phyloP scores from a whole-genome alignment of 805 yeast species.

The Yarrowia porcina region DNA sequence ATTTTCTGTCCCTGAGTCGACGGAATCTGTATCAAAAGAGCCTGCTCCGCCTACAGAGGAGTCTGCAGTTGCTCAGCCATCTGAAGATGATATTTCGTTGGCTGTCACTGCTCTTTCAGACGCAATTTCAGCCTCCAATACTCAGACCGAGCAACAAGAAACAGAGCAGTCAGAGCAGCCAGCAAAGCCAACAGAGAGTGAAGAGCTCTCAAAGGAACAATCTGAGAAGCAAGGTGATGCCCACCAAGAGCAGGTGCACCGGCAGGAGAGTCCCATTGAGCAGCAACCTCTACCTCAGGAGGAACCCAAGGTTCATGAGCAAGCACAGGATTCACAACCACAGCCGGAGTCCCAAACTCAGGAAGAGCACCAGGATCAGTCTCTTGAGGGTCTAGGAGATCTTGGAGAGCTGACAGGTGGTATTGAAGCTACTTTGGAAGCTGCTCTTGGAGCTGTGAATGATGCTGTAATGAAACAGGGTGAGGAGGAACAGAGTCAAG shows the following conservation, averaged over 20 bases:
- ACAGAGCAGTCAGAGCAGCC: background rate
- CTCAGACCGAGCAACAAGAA: background rate
- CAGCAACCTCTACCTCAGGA: background rate
- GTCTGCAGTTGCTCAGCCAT: background rate
- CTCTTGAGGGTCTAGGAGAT: background rate
- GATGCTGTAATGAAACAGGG: slow-evolving; percentile 11
- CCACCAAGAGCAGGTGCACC: background rate
- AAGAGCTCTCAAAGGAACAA: background rate
- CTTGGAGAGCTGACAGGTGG: background rate
- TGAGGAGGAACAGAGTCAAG: background rate
- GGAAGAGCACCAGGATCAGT: background rate
- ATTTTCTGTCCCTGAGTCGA: background rate
- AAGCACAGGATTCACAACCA: background rate
- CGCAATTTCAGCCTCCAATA: slow-evolving; percentile 1
- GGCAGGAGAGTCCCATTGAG: background rate
- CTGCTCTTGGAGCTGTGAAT: slow-evolving; percentile 13
- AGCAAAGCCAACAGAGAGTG: background rate
- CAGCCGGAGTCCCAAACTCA: background rate
- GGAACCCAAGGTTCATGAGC: background rate
- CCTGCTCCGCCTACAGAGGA: background rate
- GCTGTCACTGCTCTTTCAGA: slow-evolving; percentile 7
- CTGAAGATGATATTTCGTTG: slow-evolving; percentile 11
- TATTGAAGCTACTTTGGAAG: slow-evolving; percentile 14
- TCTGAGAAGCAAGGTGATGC: background rate
- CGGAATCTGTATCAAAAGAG: background rate